phyloP scores from a whole-genome alignment of 1,284 basidiomycete species.

The Leucoagaricus sp. region DNA sequence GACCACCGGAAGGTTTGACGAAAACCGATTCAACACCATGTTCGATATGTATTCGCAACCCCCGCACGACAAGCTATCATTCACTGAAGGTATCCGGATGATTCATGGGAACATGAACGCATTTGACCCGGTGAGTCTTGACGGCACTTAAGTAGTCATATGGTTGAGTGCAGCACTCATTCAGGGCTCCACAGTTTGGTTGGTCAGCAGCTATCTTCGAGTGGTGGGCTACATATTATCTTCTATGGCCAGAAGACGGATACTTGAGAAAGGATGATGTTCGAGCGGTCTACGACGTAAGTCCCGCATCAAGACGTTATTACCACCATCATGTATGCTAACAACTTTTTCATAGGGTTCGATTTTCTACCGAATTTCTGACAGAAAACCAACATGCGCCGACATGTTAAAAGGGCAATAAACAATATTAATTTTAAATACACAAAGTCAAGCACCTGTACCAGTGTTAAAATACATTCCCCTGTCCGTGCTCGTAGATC shows the following conservation, averaged over 20 bases:
- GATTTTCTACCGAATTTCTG: conserved; percentile 33
- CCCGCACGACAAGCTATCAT: conserved; percentile 38
- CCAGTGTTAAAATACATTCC: too few relatives aligned
- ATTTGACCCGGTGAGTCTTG: conserved; percentile 34
- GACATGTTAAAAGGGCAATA: too few relatives aligned
- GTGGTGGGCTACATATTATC: conserved; percentile 48
- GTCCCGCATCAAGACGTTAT: too few relatives aligned
- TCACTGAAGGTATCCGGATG: conserved; percentile 37
- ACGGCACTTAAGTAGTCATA: neutral
- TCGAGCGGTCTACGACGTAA: conserved; percentile 45
- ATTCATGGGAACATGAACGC: conserved; percentile 37
- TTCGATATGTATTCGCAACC: conserved; percentile 39
- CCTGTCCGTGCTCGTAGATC: too few relatives aligned
- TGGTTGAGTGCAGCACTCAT: too few relatives aligned
- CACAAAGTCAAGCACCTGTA: too few relatives aligned
- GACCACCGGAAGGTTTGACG: conserved; percentile 37
- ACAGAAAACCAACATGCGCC: too few relatives aligned
- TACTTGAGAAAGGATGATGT: conserved; percentile 50
- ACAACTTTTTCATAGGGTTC: conserved; percentile 26
- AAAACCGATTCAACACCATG: conserved; percentile 34
- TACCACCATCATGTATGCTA: neutral
- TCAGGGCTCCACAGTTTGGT: conserved; percentile 32
- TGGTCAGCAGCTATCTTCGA: conserved; percentile 39
- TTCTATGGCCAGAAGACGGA: conserved; percentile 50
- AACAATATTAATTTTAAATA: too few relatives aligned